Base-by-base conservation (phyloP, 352 stramenopile species). In the Globisporangium rhizosaccharum region DNA sequence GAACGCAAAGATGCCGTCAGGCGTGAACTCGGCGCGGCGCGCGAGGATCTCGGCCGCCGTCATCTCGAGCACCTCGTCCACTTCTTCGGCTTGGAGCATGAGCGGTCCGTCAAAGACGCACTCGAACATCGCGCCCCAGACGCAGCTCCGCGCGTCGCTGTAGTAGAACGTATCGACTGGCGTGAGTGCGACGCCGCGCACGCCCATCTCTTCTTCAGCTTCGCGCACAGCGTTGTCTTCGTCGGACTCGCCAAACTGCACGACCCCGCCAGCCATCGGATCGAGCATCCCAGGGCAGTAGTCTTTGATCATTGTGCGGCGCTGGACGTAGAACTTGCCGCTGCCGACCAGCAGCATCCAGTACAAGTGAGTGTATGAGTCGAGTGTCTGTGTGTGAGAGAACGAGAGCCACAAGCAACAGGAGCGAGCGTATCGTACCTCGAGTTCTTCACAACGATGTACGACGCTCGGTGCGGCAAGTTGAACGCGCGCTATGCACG, bases 291-390 rank as follows among this genome's bases (percentile, higher is more conserved):
- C 86, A 0, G 87, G 82, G 57, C 87, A 96, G 56, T 94, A 96
- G 63, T 96, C 87, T 70, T 96, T 96, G 66, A 88, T 85, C 72
- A 88, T 84, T 36, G 84, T 94, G 49, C 87, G 82, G 0, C 80
- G 76, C 62, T 96, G 87, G 45, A 96, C 86, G 57, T 87, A 79
- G 47, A 86, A 95, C 48, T 90, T 73, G 47, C 82, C 85, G 50
- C 85, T 94, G 51, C 0, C 7, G 23, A n/a, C 4, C 48, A 28
- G 12, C n/a, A 53, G 17, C 57, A 23, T 23, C 23, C 23, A 47
- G 2, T 53, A 33, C 20, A 50, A 36, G 9, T 2, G 17, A 41
- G 41, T 4, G 26, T 14, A 52, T 12, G 18, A 61, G 36, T 33
- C 15, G 25, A 33, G 3, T 18, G 50, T 20, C 49, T 51, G 20